Base-by-base conservation (phyloP, 345 rosid genomes). In the Gossypium ekmanianum region DNA sequence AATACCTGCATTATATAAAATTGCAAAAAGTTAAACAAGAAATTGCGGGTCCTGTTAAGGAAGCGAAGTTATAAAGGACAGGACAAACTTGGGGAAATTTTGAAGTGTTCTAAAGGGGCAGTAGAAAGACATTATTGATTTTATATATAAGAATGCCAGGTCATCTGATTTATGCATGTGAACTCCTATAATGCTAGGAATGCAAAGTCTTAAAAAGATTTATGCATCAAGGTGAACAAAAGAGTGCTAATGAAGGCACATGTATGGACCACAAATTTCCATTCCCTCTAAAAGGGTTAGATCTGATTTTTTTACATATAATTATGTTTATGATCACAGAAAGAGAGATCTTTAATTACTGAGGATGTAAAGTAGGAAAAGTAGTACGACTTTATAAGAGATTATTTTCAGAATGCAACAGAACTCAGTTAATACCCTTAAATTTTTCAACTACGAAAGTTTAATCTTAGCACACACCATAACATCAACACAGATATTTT, bases 1-100 rank as follows among this genome's bases (percentile, higher is more conserved):
- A 92, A 70, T 63, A 92, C 98, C 97, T 92, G 75, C 73, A 73
- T 11, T 47, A n/a, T 55, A 73, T 43, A 45, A 83, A 71, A 69
- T 20, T 50, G 20, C 24, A 43, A 44, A 43, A 12, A 34, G 41
- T 34, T 34, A 34, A 5, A 34, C 41, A 34, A 34, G 41, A 34
- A 34, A 34, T 9, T 68, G 20, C 17, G 1, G 9, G 14, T 26
- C 22, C 54, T 68, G 22, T 14, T 24, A 48, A 39, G 3, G 29
- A 48, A 50, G 56, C 50, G 43, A 50, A 50, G 12, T 3, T 20
- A 18, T 4, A 9, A 50, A 26, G 69, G 13, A 26, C 29, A 22
- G 57, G 57, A 68, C 22, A 48, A 68, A 68, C 18, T 22, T 20
- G 56, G 39, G 12, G 41, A 47, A 24, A 68, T 7, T 13, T 50